Evolutionary conservation across 805 yeast species (phyloP).

Genomic region (Groenewaldozyma salmanticensis): DNA sequence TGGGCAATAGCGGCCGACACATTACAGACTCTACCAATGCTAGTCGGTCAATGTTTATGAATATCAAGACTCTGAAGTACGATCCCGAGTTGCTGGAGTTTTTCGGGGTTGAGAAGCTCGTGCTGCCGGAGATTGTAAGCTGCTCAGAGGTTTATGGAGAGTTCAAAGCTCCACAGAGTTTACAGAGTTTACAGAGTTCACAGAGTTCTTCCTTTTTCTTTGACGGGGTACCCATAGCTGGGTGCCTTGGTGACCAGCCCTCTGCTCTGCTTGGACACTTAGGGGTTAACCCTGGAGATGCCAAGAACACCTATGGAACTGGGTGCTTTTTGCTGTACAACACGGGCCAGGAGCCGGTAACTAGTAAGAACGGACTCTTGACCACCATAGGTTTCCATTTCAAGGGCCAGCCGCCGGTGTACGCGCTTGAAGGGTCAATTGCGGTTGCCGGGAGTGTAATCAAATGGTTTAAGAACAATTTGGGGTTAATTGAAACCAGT

Average conservation of each 20-base stretch:
- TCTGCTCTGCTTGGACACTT: conserved; percentile 90
- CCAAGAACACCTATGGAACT: conserved; percentile 94
- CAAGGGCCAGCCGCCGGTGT: conserved; percentile 53
- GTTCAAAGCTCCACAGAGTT: conserved; percentile 25
- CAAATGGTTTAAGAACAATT: conserved; percentile 89
- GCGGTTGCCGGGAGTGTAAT: conserved; percentile 94
- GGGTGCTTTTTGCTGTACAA: conserved; percentile 88
- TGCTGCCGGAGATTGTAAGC: conserved; percentile 72
- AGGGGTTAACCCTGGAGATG: conserved; percentile 74
- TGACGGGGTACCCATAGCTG: conserved; percentile 65
- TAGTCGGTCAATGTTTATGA: conserved; percentile 82
- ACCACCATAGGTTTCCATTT: conserved; percentile 91
- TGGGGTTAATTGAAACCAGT: conserved; percentile 69
- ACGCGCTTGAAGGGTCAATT: conserved; percentile 89
- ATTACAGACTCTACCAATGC: conserved; percentile 90
- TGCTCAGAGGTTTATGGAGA: conserved; percentile 68
- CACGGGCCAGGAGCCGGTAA: conserved; percentile 65
- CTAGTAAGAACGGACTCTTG: conserved; percentile 70
- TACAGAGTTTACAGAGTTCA: conserved; percentile 24
- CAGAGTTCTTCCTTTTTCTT: too few species aligned
- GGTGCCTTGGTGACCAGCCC: conserved; percentile 90
- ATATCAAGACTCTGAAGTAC: conserved; percentile 63
- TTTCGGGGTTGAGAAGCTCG: conserved; percentile 67
- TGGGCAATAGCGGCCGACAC: conserved; percentile 54
- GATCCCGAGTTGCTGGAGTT: conserved; percentile 66